Evolutionary conservation across 2,329 filamentous ascomycete genomes (phyloP), one percentile per base, ranked within the genome.

Genomic region (Epichloe scottii): DNA sequence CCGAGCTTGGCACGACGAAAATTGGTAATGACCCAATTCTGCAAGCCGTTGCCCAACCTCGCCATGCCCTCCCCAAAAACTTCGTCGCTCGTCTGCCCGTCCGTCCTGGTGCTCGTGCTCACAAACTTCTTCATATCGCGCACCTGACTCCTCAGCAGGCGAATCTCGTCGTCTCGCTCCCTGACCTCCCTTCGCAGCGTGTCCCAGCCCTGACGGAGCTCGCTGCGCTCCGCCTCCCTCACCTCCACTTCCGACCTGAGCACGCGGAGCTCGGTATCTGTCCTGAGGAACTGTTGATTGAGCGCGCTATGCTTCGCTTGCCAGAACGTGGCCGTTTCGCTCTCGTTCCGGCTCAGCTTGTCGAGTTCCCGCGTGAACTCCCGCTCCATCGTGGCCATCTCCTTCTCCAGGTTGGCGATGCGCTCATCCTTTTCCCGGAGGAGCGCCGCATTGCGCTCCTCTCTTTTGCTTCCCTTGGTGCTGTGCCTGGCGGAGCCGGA

Each of bases 11-110:
- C 73, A 55, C 77, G 78, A 48, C 84, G 74, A 56, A 85, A 88
- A 61, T 85, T 78, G 26, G 78, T 76, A 58, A 88, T 81, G 3
- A 84, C 78, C 84, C 84, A 89, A 58, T 88, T 87, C 66, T 87
- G 83, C 57, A 87, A 66, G 23, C 82, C 78, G 58, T 87, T 84
- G 19, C 78, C 78, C 45, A 88, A 63, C 52, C 76, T 72, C 47
- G 74, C 71, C 71, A 85, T 78, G 10, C 74, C 72, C 48, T 84
- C 78, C 2, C 71, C 76, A 60, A 88, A 77, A 11, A 81, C 78
- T 63, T 84, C 81, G 59, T 89, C 85, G 54, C 80, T 82, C 50
- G 70, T 71, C 63, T 82, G 78, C 21, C 77, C 77, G 33, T 80
- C 79, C 47, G 75, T 71, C 34, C 81, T 71, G 10, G 83, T 85